Evolutionary conservation across 768 basidiomycete species (phyloP), one percentile per base, ranked within the genome.

Genomic region (Mycena chlorophos): DNA sequence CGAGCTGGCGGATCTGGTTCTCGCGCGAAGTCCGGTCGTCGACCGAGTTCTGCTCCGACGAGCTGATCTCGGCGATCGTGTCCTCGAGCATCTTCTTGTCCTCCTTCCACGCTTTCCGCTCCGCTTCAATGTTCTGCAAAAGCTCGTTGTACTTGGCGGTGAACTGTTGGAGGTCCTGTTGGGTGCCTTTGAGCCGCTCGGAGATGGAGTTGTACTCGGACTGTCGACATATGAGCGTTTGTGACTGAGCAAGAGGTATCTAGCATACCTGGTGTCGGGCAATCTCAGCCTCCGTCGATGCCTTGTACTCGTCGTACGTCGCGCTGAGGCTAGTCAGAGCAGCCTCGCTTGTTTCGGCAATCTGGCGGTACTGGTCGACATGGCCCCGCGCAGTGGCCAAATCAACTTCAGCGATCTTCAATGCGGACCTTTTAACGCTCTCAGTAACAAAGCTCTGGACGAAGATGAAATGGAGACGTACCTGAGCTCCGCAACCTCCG

Each of bases 401-500:
- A 61, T 94, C 92, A 22, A 89, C 79, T 68, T 94, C 85, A 2
- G 87, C 78, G 2, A 90, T 78, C 71, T 91, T 92, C 49, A 95
- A 75, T 25, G 86, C 76, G 34, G 86, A 83, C 13, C 91, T 93
- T 63, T 14, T 28, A 37, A 26, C 43, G 17, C 5, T 23, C 26
- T 49, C 25, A 34, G n/a, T 27, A 20, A 19, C 31, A 31, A 29
- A 14, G 10, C 2, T n/a, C 25, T 22, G 5, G 45, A 39, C 37
- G 23, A 14, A 42, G n/a, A 17, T 25, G 10, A 40, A 13, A 10
- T 38, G 10, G 30, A 52, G 42, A 70, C 78, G 26, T 54, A 91
- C 89, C 91, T 79, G 19, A 94, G 78, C 51, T 94, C 91, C 3
- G 91, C 93, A 19, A 94, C 88, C 65, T 94, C 90, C 16, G 83